Conservation (phyloP, 306 rosid genomes). For the Morella rubra region DNA sequence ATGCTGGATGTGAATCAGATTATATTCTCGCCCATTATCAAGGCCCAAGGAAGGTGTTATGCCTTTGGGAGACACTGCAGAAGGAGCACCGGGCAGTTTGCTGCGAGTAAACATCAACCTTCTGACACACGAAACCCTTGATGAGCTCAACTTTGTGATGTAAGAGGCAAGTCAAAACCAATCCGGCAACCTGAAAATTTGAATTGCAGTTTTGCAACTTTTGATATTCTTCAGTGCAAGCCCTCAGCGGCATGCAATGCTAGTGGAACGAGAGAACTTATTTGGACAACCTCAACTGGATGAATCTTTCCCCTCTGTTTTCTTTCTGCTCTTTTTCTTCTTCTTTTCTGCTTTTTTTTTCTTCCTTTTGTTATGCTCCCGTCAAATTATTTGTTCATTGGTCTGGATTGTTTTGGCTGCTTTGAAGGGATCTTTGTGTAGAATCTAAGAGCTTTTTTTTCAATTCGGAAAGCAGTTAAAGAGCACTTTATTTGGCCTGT, state of each 20-base stretch:
- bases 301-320: too few species aligned
- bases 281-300: too few species aligned
- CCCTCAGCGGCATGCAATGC: neutral
- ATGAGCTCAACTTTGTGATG: neutral
- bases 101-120: conserved; percentile 57
- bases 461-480: neutral
- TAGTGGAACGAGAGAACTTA: neutral
- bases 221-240: neutral
- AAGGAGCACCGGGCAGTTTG: conserved; percentile 57
- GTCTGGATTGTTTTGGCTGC: neutral
- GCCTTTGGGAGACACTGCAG: conserved; percentile 95
- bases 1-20: conserved; percentile 76
- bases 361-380: too few species aligned
- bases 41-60: conserved; percentile 71
- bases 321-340: neutral
- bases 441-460: neutral
- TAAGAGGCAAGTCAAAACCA: conserved; percentile 8
- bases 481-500: neutral
- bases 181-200: neutral
- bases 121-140: neutral
- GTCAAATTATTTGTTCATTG: neutral
- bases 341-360: neutral
- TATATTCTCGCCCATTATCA: conserved; percentile 88
- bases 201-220: neutral
- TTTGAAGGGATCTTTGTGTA: neutral